A percentile compares a stretch with the other conserved stretches of the same genome.
Conservation (phyloP, 306 rosid genomes). For the Geum urbanum region DNA sequence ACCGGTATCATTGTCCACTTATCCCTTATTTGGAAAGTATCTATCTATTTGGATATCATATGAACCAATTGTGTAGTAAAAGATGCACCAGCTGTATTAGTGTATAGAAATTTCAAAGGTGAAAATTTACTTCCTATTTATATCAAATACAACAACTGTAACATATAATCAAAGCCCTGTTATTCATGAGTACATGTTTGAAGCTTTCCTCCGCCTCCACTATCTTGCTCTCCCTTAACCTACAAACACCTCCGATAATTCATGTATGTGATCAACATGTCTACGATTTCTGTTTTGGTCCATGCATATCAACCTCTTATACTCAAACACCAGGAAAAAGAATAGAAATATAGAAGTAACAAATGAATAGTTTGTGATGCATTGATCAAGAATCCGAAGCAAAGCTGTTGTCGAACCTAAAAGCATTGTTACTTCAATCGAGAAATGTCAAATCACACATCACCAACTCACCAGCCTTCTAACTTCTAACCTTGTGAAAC, state of each 20-base stretch:
- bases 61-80: conserved; percentile 58
- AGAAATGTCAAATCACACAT: too few species aligned
- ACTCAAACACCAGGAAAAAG: background rate
- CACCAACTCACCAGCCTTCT: too few species aligned
- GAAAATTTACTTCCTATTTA: too few species aligned
- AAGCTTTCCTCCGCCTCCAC: conserved; percentile 70
- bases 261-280: background rate
- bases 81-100: too few species aligned
- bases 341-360: conserved; percentile 50
- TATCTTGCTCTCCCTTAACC: conserved; percentile 70
- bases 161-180: too few species aligned
- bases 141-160: too few species aligned
- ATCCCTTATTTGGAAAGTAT: conserved; percentile 52
- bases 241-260: conserved; percentile 27
- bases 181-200: conserved; percentile 28
- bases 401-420: conserved; percentile 80
- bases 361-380: conserved; percentile 78
- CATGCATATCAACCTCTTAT: background rate
- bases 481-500: too few species aligned
- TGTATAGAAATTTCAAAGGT: too few species aligned
- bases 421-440: background rate
- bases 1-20: conserved; percentile 24
- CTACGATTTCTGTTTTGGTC: background rate
- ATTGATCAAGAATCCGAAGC: conserved; percentile 91
- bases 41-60: too few species aligned